A percentile compares a stretch with the other conserved stretches of the same genome.
Conservation (phyloP, 2,329 filamentous ascomycete genomes). For the Exophiala viscosa region DNA sequence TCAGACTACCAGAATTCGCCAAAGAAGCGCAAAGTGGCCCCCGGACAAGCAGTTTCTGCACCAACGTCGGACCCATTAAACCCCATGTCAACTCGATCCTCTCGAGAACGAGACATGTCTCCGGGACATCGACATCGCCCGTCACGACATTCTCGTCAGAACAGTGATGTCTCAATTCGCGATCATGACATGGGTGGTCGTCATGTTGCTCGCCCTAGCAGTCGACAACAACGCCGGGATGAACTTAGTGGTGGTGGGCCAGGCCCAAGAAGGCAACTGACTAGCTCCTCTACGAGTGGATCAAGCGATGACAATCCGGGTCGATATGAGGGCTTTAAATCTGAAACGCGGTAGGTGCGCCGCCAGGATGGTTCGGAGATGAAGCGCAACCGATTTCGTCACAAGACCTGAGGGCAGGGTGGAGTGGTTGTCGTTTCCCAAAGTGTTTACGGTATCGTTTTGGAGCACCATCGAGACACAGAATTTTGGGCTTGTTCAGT, state of each 20-base stretch:
- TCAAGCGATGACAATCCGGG: constrained; percentile 23
- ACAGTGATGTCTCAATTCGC: constrained; percentile 59
- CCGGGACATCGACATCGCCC: constrained; percentile 53
- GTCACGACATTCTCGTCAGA: constrained; percentile 59
- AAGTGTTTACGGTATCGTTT: background rate
- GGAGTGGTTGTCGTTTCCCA: constrained; percentile 3
- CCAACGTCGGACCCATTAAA: constrained; percentile 49
- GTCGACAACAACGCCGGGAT: constrained; percentile 29
- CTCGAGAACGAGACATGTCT: constrained; percentile 49
- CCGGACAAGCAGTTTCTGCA: constrained; percentile 50
- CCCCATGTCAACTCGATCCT: constrained; percentile 53
- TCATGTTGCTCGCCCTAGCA: constrained; percentile 27
- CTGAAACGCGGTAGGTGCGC: constrained; percentile 23
- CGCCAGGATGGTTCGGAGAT: constrained; percentile 19
- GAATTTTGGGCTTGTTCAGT: background rate
- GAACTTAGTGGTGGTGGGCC: constrained; percentile 21
- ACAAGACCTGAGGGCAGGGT: constrained; percentile 2
- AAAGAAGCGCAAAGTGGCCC: constrained; percentile 75
- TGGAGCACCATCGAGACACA: background rate
- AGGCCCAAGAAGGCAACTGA: constrained; percentile 21
- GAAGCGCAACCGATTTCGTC: constrained; percentile 15
- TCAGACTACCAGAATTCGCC: constrained; percentile 69
- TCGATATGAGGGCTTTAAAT: constrained; percentile 23
- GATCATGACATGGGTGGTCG: constrained; percentile 23
- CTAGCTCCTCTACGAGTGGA: constrained; percentile 22